phyloP scores from a whole-genome alignment of 1,139 yeast species.

The Pichia sp. region DNA sequence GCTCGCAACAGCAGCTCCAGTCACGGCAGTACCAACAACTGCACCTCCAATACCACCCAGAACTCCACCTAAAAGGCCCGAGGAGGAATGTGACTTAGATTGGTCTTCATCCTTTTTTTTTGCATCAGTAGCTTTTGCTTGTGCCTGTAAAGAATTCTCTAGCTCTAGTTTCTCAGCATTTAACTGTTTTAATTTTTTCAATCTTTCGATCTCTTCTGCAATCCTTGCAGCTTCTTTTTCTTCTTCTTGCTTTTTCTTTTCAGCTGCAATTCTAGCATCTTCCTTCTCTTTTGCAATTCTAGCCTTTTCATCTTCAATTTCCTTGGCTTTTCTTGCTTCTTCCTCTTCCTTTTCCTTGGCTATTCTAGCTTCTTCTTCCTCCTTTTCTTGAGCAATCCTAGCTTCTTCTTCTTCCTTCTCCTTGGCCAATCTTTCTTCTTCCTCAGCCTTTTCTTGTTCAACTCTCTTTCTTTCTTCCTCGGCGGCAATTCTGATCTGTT shows the following conservation, averaged over 20 bases:
- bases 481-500: conserved; percentile 33
- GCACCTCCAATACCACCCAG: conserved; percentile 6
- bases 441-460: conserved; percentile 28
- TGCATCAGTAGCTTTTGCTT: conserved; percentile 2
- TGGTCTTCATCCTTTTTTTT: background rate
- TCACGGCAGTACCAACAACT: conserved; percentile 12
- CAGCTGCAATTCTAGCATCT: conserved; percentile 8
- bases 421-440: conserved; percentile 23
- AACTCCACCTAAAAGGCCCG: conserved; percentile 5
- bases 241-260: conserved; percentile 11
- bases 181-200: conserved; percentile 2
- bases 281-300: conserved; percentile 10
- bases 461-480: conserved; percentile 41
- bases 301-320: conserved; percentile 18
- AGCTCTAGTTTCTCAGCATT: conserved; percentile 5
- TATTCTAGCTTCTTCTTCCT: conserved; percentile 28
- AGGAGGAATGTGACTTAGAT: background rate
- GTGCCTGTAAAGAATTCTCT: conserved; percentile 5
- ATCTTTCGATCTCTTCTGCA: conserved; percentile 8
- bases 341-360: conserved; percentile 22
- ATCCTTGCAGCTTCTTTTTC: conserved; percentile 5
- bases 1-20: conserved; percentile 7
- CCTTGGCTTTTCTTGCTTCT: conserved; percentile 19
- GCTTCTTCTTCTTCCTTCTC: conserved; percentile 16
- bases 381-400: conserved; percentile 33